Evolutionary conservation across 108 stramenopile genomes (phyloP), one percentile per base, ranked within the genome.

Genomic region (Cyclotella baltica): DNA sequence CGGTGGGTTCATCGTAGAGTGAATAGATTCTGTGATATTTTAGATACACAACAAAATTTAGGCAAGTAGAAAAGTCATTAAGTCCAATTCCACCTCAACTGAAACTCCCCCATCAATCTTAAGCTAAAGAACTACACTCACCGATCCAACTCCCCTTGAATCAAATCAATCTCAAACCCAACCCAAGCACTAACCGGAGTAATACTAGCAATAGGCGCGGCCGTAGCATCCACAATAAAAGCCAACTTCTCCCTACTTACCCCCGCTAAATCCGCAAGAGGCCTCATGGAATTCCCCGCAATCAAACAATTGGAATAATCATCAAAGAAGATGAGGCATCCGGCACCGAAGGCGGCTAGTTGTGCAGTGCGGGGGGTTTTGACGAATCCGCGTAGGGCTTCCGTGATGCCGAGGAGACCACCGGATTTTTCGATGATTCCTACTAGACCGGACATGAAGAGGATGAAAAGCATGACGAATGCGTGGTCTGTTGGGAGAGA

Each of bases 161-260:
- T 88, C 33, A 89, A 69, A 40, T 35, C 43, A 30, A 84, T 67
- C 46, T 86, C 80, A 34, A 86, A 91, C 15, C 83, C 87, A 34
- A 89, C 77, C 90, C 88, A 91, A 34, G 83, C 73, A 53, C 84
- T 85, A 34, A 84, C 36, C 2, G 90, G 90, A 46, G 66, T 62
- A 62, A 91, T 68, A 28, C 73, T 76, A 10, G 90, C 87, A 28
- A 91, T 79, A 4, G 90, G 90, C 23, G 86, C 77, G 2, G 84
- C 73, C 20, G 88, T 91, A 22, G 87, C 76, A 66, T 91, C 87
- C 20, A 88, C 73, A 25, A 91, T 75, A 55, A 86, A 92, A 8
- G 91, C 86, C 2, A 87, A 43, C 76, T 89, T 92, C 68, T 89
- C 89, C 11, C 77, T 38, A 11, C 85, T 86, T 35, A 89, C 69